Base-by-base conservation (phyloP, 2,329 filamentous ascomycete species). In the Colletotrichum magnum region DNA sequence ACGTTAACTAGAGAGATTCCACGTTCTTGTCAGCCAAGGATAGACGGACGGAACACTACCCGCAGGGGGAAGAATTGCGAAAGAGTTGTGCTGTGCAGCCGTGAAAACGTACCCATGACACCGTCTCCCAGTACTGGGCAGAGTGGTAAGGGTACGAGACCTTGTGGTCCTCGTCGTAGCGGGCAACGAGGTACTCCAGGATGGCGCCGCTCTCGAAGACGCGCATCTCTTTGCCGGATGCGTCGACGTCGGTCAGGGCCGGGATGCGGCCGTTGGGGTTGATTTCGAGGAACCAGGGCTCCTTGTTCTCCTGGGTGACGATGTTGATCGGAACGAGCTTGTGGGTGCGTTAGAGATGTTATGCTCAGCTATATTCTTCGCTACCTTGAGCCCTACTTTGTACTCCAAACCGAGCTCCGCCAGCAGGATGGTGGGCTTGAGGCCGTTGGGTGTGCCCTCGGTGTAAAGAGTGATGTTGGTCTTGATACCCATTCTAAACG, bases 211-310 rank as follows among this genome's bases (percentile, higher is more conserved):
- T 93, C 81, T 97, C 94, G 77, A 97, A 97, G n/a, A 97, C 79
- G 66, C 88, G 86, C 77, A 97, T 94, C 41, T 85, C 83, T 78
- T 92, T 84, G 73, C 93, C 93, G 78, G 96, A 91, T 5, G 85
- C 84, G 78, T 93, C 91, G 6, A 86, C 93, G 81, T 97, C 94
- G 7, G 93, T 96, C 58, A 97, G 76, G 66, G 94, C 94, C 4
- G 94, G 95, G 75, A 97, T 97, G 73, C 94, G 92, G 72, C 94
- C 94, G 79, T 97, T 97, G 72, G 94, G 94, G 81, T 97, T 97
- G 82, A 97, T 97, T 59, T 91, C 90, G 32, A 97, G 87, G 82
- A 95, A 98, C 94, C 93, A 97, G 16, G 89, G 89, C 79, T 95
- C 83, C 78, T 32, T 32, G 28, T 32, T 32, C 28, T 32, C 28